Evolutionary conservation across 495 filamentous ascomycete species (phyloP), one percentile per base, ranked within the genome.

Genomic region (Chaetomidium leptoderma): DNA sequence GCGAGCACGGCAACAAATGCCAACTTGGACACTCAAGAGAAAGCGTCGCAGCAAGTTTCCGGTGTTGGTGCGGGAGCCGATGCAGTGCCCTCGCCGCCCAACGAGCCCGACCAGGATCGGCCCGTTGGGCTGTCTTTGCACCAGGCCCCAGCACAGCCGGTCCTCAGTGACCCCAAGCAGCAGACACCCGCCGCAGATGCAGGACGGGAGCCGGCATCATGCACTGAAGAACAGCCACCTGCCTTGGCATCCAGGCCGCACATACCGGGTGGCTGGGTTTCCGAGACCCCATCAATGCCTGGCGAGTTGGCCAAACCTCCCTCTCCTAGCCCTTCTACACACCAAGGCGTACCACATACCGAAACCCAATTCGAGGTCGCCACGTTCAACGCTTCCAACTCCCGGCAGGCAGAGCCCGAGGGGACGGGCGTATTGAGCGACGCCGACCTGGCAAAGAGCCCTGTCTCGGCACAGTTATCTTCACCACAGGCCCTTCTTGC

Each of bases 191-290:
- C 51, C 6, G 62, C 52, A 43, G 57, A 58, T 19, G 33, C 51
- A 42, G 32, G 48, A 24, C 60, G 56, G 44, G 60, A 72, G 30
- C 46, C 63, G 4, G 52, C 63, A 39, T 40, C 51, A 43, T n/a
- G 7, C 32, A 51, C 52, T n/a, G 63, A 65, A 35, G 24, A 40
- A 36, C 39, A 30, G 4, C 29, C 32, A 10, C 33, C 40, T 26
- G 3, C 49, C 33, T 23, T 11, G 4, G 33, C 49, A 32, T 19
- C n/a, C 32, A 73, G 84, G 47, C 86, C 86, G 29, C 76, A 75
- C 33, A 66, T 89, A 32, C 86, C 86, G 17, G 86, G 85, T 10
- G 79, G 76, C 47, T 88, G 84, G 86, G 81, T 82, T 32, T 81
- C 83, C 16, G 86, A 79, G 64, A 78, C 78, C 27, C 74, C 76